Conservation (phyloP, 1,139 yeast genomes). For the Pichia sp. region DNA sequence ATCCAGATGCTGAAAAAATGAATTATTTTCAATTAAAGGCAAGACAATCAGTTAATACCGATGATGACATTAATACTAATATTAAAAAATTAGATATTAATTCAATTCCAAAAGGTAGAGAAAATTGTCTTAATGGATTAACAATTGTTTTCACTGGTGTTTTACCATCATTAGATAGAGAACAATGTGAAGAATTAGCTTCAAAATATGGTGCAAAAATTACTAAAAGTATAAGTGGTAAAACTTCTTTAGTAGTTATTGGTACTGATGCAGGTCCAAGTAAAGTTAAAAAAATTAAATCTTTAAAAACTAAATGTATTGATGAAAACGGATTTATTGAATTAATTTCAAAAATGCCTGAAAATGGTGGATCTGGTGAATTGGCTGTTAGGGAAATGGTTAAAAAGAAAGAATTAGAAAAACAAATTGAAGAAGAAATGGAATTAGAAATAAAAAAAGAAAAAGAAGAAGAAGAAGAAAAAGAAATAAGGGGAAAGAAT, state of each 20-base stretch:
- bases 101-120: conserved; percentile 63
- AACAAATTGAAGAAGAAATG: conserved; percentile 34
- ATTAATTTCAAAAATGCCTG: conserved; percentile 75
- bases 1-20: conserved; percentile 40
- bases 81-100: conserved; percentile 2
- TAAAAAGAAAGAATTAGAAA: conserved; percentile 50
- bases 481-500: neutral
- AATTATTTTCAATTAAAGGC: conserved; percentile 49
- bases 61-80: conserved; percentile 26
- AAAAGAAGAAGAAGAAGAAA: conserved; percentile 3
- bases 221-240: conserved; percentile 77
- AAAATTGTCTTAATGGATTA: conserved; percentile 78
- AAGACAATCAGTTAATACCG: conserved; percentile 20
- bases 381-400: conserved; percentile 67
- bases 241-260: conserved; percentile 81
- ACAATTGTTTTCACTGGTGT: conserved; percentile 93
- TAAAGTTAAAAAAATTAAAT: conserved; percentile 76
- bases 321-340: conserved; percentile 81
- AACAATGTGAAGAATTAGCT: conserved; percentile 68
- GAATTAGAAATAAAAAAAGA: conserved; percentile 21
- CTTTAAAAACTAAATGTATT: conserved; percentile 69
- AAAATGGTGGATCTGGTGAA: conserved; percentile 82
- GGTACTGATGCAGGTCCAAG: conserved; percentile 98
- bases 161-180: conserved; percentile 72
- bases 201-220: conserved; percentile 92